These are phyloP conservation scores for Colletotrichum viniferum DNA, from an alignment of 2,329 filamentous ascomycete species.

Conservation along the genomic window DNA sequence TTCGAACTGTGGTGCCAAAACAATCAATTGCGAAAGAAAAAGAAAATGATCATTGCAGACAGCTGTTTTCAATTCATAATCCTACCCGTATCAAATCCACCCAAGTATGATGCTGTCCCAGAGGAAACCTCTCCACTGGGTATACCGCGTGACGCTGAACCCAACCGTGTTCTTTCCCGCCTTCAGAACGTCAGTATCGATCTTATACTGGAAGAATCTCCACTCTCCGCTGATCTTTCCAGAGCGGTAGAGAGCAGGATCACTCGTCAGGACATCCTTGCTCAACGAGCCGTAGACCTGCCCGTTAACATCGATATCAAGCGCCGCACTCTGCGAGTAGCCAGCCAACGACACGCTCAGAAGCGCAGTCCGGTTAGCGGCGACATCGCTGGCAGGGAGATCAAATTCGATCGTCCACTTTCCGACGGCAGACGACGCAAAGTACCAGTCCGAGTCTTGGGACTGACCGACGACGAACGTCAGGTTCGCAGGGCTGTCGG, in stretches of 20 bases:
- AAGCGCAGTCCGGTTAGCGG: constrained; percentile 27
- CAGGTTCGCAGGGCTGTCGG: constrained; percentile 43
- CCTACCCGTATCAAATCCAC: too few relatives aligned
- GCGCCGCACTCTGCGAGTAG: constrained; percentile 30
- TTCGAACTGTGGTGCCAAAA: too few relatives aligned
- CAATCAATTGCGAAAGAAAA: too few relatives aligned
- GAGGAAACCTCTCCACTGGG: constrained; percentile 16
- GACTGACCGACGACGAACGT: constrained; percentile 43
- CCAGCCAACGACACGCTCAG: constrained; percentile 43
- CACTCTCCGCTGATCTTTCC: constrained; percentile 19
- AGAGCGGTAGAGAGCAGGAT: constrained; percentile 16
- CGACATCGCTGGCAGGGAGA: not conserved
- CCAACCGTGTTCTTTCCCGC: constrained; percentile 9
- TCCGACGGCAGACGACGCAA: constrained; percentile 39
- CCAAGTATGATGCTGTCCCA: constrained; percentile 20
- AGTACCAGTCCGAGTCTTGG: constrained; percentile 45
- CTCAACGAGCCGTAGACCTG: constrained; percentile 4
- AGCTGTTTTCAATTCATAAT: too few relatives aligned
- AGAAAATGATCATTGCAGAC: too few relatives aligned
- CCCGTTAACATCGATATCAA: constrained; percentile 15
- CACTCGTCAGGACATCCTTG: constrained; percentile 11
- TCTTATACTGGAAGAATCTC: constrained; percentile 14
- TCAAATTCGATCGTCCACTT: constrained; percentile 31
- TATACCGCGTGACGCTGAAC: constrained; percentile 11
- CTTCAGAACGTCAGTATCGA: not conserved